Percentiles rank a stretch among this genome's conserved stretches.
phyloP scores from a whole-genome alignment of 306 rosid species.

The Luffa acutangula region DNA sequence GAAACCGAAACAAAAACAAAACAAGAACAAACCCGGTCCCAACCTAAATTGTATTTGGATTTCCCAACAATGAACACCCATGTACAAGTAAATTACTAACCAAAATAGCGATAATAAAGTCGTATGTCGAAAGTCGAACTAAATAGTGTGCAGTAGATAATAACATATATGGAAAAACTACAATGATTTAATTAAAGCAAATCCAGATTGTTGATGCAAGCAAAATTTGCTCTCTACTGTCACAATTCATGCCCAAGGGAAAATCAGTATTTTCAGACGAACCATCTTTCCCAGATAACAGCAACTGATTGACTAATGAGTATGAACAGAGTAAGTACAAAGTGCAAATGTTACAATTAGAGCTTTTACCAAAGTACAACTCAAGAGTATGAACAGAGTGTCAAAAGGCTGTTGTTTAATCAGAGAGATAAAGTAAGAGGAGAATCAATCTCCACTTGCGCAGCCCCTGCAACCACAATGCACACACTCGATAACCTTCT shows the following conservation, averaged over 20 bases:
- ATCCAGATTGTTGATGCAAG: background rate
- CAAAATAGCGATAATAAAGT: background rate
- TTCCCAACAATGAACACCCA: too few species aligned
- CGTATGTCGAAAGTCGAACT: background rate
- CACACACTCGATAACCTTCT: conserved; percentile 78
- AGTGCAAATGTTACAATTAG: background rate
- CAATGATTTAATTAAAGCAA: background rate
- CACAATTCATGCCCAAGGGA: background rate
- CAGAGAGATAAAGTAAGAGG: background rate
- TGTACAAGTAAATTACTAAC: too few species aligned
- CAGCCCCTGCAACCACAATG: conserved; percentile 88
- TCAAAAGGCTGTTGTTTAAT: background rate
- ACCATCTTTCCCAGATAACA: background rate
- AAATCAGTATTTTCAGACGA: background rate
- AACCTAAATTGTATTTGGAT: too few species aligned
- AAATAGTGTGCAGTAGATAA: background rate
- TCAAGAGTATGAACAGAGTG: background rate
- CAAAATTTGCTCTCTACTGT: background rate
- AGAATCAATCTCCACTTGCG: conserved; percentile 75
- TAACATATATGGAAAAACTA: background rate
- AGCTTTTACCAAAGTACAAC: background rate
- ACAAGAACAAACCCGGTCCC: too few species aligned
- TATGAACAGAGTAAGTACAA: background rate
- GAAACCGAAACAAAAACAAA: too few species aligned
- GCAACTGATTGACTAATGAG: background rate